A percentile compares a stretch with the other conserved stretches of the same genome.
Conservation (phyloP, 2,329 filamentous ascomycete species). For the Ophiosphaerella narmari region DNA sequence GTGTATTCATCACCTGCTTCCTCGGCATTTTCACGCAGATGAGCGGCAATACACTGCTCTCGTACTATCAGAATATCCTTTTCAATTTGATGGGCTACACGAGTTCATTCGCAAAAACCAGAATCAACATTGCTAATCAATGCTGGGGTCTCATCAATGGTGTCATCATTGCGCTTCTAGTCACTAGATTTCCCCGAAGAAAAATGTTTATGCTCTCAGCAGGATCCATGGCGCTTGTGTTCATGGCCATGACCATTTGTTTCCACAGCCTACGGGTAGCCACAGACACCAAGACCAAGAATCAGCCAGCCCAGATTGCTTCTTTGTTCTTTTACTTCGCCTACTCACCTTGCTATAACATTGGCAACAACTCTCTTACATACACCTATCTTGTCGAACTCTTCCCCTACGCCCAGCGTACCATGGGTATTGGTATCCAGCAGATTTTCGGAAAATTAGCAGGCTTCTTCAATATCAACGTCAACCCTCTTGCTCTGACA, state of each 20-base stretch:
- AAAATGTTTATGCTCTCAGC: slow-evolving; percentile 57
- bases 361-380: slow-evolving; percentile 69
- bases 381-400: slow-evolving; percentile 66
- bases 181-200: slow-evolving; percentile 50
- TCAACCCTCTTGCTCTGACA: slow-evolving; percentile 64
- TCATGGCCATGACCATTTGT: slow-evolving; percentile 61
- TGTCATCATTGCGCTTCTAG: slow-evolving; percentile 46
- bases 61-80: slow-evolving; percentile 43
- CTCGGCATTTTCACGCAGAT: slow-evolving; percentile 48
- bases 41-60: slow-evolving; percentile 47
- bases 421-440: slow-evolving; percentile 63
- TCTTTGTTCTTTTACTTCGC: slow-evolving; percentile 64
- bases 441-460: slow-evolving; percentile 59
- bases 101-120: slow-evolving; percentile 42
- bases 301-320: slow-evolving; percentile 45
- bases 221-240: slow-evolving; percentile 56
- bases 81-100: slow-evolving; percentile 49
- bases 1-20: slow-evolving; percentile 38
- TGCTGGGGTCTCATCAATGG: slow-evolving; percentile 51
- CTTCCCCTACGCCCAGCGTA: slow-evolving; percentile 62
- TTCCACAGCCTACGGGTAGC: slow-evolving; percentile 44
- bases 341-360: slow-evolving; percentile 64
- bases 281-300: slow-evolving; percentile 23
- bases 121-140: slow-evolving; percentile 48
- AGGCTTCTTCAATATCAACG: slow-evolving; percentile 53